Evolutionary conservation across 1,139 yeast genomes (phyloP).

Genomic region (Williopsis jadinii): DNA sequence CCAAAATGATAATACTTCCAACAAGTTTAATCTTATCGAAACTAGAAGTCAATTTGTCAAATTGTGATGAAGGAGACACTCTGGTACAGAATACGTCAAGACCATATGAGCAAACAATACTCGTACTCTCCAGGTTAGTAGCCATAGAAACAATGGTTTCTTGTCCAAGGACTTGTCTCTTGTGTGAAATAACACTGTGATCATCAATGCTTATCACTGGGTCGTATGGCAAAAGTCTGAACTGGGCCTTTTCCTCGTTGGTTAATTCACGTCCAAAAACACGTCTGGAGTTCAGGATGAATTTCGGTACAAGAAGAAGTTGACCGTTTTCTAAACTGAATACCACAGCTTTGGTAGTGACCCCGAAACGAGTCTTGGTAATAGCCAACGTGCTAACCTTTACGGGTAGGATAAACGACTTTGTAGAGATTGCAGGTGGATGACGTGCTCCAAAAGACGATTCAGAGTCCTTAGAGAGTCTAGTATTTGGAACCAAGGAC

Average conservation of each 20-base stretch:
- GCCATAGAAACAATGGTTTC: slow-evolving; percentile 43
- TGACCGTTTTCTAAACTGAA: slow-evolving; percentile 55
- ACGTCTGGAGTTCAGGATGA: slow-evolving; percentile 53
- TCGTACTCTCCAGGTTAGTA: slow-evolving; percentile 77
- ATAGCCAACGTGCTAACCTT: slow-evolving; percentile 44
- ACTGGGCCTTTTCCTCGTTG: slow-evolving; percentile 51
- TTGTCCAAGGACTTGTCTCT: slow-evolving; percentile 27
- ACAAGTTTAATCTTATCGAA: slow-evolving; percentile 66
- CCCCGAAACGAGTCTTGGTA: slow-evolving; percentile 65
- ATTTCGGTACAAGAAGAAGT: slow-evolving; percentile 65
- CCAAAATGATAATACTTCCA: slow-evolving; percentile 48
- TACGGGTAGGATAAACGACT: slow-evolving; percentile 59
- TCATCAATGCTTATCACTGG: slow-evolving; percentile 51
- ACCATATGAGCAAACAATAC: slow-evolving; percentile 61
- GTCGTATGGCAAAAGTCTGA: slow-evolving; percentile 57
- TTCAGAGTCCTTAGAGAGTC: slow-evolving; percentile 24
- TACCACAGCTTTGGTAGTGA: slow-evolving; percentile 64
- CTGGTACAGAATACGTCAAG: slow-evolving; percentile 71
- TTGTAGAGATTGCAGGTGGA: slow-evolving; percentile 40
- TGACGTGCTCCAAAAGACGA: slow-evolving; percentile 31
- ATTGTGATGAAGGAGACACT: slow-evolving; percentile 75
- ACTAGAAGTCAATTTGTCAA: slow-evolving; percentile 62
- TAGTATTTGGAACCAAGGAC: slow-evolving; percentile 42
- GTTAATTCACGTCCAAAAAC: slow-evolving; percentile 47
- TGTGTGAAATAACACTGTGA: slow-evolving; percentile 34